Evolutionary conservation across 2,329 filamentous ascomycete species (phyloP).

Genomic region (Ophiostoma pallidulum): DNA sequence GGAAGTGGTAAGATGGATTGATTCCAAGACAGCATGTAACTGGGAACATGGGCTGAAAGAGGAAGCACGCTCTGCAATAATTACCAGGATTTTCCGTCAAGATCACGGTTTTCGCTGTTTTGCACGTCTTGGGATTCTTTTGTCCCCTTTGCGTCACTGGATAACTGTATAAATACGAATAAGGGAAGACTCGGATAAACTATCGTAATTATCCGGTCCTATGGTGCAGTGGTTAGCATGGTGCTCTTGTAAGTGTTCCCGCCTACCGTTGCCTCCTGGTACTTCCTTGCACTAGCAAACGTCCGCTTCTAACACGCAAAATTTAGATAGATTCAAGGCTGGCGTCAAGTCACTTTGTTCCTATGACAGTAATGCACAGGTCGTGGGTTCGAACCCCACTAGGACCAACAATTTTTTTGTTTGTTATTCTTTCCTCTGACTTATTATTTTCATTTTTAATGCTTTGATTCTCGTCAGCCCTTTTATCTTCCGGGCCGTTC

Average conservation of each 20-base stretch:
- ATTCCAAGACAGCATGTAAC: no score
- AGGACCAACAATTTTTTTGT: slow-evolving; percentile 17
- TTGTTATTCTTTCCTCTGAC: background rate
- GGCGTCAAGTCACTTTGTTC: slow-evolving; percentile 13
- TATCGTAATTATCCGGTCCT: slow-evolving; percentile 17
- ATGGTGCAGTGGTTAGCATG: slow-evolving; percentile 22
- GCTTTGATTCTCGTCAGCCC: background rate
- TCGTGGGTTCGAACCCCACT: slow-evolving; percentile 21
- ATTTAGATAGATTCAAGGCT: slow-evolving; percentile 17
- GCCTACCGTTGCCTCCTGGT: background rate
- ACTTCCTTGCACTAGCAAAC: background rate
- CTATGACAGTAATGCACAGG: slow-evolving; percentile 20
- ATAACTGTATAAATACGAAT: slow-evolving; percentile 2
- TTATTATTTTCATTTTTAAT: background rate
- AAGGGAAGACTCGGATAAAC: slow-evolving; percentile 13
- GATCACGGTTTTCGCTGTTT: no score
- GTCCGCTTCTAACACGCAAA: slow-evolving; percentile 12
- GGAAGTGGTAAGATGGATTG: no score
- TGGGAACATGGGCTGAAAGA: no score
- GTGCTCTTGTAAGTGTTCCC: slow-evolving; percentile 19
- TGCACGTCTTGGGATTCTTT: no score
- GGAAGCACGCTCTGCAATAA: no score
- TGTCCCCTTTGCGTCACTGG: no score
- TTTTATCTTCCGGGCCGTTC: no score
- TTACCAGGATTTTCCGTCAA: no score